These are phyloP conservation scores for Avena atlantica DNA, from an alignment of 176 grass and related monocot genomes.

Conservation along the genomic window DNA sequence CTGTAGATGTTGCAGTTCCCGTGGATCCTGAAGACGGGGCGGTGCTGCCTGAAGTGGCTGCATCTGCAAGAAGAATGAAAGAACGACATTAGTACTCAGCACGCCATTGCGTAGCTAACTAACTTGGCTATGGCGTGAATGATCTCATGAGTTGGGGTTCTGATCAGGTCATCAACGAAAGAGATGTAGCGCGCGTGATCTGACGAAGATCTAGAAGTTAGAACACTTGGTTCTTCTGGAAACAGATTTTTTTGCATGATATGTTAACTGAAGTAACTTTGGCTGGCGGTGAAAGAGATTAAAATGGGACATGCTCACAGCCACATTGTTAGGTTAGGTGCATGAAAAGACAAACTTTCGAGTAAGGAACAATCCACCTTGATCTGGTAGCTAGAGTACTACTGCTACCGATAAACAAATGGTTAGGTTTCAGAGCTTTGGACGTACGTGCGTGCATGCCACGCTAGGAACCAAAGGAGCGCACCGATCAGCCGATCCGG, in stretches of 20 bases:
- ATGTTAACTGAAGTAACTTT: background rate
- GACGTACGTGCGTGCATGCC: background rate
- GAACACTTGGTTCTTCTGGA: too few species aligned
- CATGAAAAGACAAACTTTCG: slow-evolving; percentile 20
- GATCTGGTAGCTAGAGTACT: background rate
- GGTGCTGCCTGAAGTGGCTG: slow-evolving; percentile 7
- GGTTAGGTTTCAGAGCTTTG: background rate
- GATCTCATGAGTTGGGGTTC: background rate
- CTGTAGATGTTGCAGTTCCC: slow-evolving; percentile 40
- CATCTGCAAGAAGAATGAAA: slow-evolving; percentile 13
- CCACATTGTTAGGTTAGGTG: background rate
- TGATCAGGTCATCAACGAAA: background rate
- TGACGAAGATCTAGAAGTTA: background rate
- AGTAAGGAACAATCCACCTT: background rate
- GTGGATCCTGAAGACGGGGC: slow-evolving; percentile 45
- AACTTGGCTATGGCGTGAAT: background rate
- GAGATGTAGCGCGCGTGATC: background rate
- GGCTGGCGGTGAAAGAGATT: too few species aligned
- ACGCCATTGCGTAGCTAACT: background rate
- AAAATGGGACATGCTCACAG: too few species aligned
- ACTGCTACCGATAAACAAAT: background rate
- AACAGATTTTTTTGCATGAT: background rate
- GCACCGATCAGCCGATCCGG: background rate
- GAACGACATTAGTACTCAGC: background rate
- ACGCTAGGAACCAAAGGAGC: background rate